phyloP scores from a whole-genome alignment of 202 grass and related monocot genomes.

The Schoenoplectus triqueter region DNA sequence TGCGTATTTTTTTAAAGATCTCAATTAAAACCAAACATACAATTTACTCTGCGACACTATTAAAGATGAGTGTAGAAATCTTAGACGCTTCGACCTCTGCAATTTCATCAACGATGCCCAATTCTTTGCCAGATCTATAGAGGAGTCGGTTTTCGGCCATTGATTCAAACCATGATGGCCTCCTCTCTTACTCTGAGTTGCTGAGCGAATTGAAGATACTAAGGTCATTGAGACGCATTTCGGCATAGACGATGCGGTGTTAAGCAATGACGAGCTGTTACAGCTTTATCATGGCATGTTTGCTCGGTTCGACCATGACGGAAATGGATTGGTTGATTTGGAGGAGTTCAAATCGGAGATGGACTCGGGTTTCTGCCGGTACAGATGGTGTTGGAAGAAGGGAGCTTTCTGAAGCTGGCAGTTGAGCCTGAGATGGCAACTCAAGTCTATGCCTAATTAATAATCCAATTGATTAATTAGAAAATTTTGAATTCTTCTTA shows the following conservation, averaged over 20 bases:
- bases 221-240: constrained; percentile 39
- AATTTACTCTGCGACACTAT: neutral
- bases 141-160: constrained; percentile 33
- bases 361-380: too few relatives aligned
- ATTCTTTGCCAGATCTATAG: constrained; percentile 21
- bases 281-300: too few relatives aligned
- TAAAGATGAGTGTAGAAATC: constrained; percentile 41
- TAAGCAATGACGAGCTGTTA: too few relatives aligned
- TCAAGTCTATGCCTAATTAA: neutral
- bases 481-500: neutral
- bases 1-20: too few relatives aligned
- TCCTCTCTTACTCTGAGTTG: constrained; percentile 28
- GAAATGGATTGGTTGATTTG: constrained; percentile 38
- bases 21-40: too few relatives aligned
- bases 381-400: constrained; percentile 46
- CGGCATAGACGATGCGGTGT: too few relatives aligned
- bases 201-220: constrained; percentile 27
- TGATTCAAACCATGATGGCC: constrained; percentile 25
- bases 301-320: constrained; percentile 43
- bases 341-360: constrained; percentile 39
- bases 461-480: neutral
- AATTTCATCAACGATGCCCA: constrained; percentile 30
- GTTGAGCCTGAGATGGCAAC: constrained; percentile 9
- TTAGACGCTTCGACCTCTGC: constrained; percentile 27
- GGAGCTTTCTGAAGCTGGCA: constrained; percentile 40